Conservation (phyloP, 345 rosid species). For the Lepidium aucheri region DNA sequence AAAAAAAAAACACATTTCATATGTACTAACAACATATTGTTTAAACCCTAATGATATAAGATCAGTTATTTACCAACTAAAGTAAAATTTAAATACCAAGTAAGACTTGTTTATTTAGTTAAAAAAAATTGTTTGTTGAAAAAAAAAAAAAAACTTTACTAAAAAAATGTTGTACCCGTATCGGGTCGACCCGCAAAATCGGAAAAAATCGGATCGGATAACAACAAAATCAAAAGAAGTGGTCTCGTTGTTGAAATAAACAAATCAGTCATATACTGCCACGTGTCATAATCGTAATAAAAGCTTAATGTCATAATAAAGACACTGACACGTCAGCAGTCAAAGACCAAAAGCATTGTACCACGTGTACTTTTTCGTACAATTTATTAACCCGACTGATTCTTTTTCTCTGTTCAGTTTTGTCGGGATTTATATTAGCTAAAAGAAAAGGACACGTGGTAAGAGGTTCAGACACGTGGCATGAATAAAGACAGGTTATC, state of each 20-base stretch:
- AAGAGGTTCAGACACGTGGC: neutral
- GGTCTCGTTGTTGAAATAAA: neutral
- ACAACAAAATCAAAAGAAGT: neutral
- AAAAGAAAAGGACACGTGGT: neutral
- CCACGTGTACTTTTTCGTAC: conserved; percentile 31
- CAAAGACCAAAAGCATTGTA: conserved; percentile 22
- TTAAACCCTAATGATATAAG: no score
- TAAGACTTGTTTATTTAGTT: no score
- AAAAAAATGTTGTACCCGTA: no score
- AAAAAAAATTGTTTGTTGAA: no score
- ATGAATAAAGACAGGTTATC: neutral
- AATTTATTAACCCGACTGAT: no score
- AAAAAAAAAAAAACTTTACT: no score
- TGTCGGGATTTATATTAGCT: conserved; percentile 3
- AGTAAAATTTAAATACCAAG: no score
- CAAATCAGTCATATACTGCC: neutral
- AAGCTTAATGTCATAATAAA: neutral
- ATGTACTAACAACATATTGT: no score
- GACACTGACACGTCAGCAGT: conserved; percentile 18
- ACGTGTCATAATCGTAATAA: neutral
- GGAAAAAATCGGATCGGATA: neutral
- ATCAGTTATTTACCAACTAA: no score
- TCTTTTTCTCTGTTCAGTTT: no score
- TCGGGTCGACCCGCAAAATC: neutral
- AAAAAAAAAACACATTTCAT: no score